phyloP scores from a whole-genome alignment of 176 grass and related monocot genomes.

The Oryza glumipatula region DNA sequence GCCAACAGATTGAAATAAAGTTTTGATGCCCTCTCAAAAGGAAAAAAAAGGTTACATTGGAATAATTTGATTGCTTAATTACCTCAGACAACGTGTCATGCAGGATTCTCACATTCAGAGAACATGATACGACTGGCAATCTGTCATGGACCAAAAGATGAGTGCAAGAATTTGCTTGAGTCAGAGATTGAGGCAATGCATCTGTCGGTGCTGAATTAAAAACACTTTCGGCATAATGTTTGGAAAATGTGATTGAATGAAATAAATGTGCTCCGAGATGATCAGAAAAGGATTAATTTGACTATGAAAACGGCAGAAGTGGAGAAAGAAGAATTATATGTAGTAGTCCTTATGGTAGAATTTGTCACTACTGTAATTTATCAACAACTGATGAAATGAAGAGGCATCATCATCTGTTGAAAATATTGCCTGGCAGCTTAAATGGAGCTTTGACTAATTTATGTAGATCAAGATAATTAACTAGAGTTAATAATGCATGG shows the following conservation, averaged over 20 bases:
- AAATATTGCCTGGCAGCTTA: background rate
- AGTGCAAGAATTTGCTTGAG: background rate
- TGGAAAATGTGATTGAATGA: background rate
- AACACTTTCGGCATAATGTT: background rate
- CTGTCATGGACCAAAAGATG: background rate
- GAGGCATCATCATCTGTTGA: background rate
- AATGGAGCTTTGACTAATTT: background rate
- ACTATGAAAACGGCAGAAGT: background rate
- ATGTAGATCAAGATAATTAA: background rate
- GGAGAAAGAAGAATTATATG: background rate
- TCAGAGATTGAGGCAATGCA: background rate
- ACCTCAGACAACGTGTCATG: background rate
- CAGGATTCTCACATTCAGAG: background rate
- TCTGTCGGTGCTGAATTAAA: background rate
- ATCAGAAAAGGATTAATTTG: background rate
- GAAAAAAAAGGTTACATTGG: background rate
- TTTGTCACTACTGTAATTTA: background rate
- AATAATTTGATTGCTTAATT: background rate
- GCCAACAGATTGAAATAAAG: background rate
- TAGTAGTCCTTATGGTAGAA: background rate
- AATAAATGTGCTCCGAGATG: background rate
- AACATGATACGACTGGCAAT: background rate
- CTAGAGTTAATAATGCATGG: background rate
- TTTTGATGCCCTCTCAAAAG: background rate
- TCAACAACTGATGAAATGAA: background rate